Evolutionary conservation across 768 basidiomycete genomes (phyloP), one percentile per base, ranked within the genome.

Genomic region (Lentinula boryana): DNA sequence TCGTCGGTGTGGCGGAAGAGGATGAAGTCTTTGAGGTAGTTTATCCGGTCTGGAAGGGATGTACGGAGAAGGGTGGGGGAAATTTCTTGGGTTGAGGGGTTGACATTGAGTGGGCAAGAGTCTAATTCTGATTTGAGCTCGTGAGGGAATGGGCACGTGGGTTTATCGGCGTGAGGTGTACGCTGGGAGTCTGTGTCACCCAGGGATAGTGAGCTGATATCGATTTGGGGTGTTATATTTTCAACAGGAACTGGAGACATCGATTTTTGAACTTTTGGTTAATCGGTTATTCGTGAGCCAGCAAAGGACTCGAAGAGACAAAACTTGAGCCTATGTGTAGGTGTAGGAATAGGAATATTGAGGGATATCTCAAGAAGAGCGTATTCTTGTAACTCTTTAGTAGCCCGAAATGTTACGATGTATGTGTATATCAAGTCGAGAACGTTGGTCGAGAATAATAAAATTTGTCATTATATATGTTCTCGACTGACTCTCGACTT

Each of bases 1-100:
- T 75, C 72, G 65, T 82, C 80, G 3, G 74, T 72, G 0, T 68
- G 62, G 1, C 75, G 74, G 68, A 80, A 81, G 33, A 69, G 72
- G 44, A 81, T 71, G 66, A 82, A 82, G 59, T 77, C 72, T 48
- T 76, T 77, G 10, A 79, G 69, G 64, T 82, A 82, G 32, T 72
- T 66, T 21, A 80, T 68, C 16, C 79, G 75, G 67, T 68, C 61
- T 33, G 66, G 56, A 16, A 75, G 62, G 4, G 73, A 72, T 15
- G 60, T 51, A 63, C 60, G 40, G 0, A 62, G 53, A 13, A 62
- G 55, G 1, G 36, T 44, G 27, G 55, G 55, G 21, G 56, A 55
- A 4, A 62, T 36, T 50, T 62, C 60, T 57, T 62, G 60, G 21
- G 53, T 62, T 18, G 35, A 43, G 23, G 38, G 16, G 36, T 15